Conservation (phyloP, 257 asterid genomes). For the Orobanche coerulescens region DNA sequence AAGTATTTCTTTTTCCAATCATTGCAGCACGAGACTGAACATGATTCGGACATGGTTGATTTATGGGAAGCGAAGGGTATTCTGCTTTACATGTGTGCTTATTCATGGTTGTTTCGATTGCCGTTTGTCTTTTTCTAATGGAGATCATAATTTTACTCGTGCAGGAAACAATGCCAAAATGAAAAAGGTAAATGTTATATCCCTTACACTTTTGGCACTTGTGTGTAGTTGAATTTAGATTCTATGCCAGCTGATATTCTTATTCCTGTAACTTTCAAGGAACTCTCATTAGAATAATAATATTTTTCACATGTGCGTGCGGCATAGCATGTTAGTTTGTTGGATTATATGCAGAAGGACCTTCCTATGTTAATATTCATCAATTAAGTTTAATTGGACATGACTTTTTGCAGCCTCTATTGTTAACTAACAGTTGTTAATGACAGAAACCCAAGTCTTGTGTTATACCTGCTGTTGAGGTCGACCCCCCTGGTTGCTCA, state of each 20-base stretch:
- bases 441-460: conserved; percentile 63
- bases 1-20: neutral
- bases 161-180: conserved; percentile 43
- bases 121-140: conserved; percentile 22
- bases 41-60: conserved; percentile 45
- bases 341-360: neutral
- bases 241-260: neutral
- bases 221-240: conserved; percentile 1
- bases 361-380: conserved; percentile 2
- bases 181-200: conserved; percentile 43
- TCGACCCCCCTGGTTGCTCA: conserved; percentile 90
- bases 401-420: neutral
- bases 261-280: neutral
- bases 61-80: conserved; percentile 63
- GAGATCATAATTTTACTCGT: conserved; percentile 13
- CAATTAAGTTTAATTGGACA: neutral
- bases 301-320: neutral
- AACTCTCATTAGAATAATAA: neutral
- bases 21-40: conserved; percentile 38
- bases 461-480: conserved; percentile 88
- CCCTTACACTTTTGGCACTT: neutral
- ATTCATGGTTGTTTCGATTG: conserved; percentile 1
- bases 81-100: conserved; percentile 2
- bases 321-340: conserved; percentile 10
- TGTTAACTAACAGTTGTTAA: conserved; percentile 16